Percentiles rank a stretch among this genome's conserved stretches.
Conservation (phyloP, 192 early-diverging fungal species). For the Coemansia sp. region DNA sequence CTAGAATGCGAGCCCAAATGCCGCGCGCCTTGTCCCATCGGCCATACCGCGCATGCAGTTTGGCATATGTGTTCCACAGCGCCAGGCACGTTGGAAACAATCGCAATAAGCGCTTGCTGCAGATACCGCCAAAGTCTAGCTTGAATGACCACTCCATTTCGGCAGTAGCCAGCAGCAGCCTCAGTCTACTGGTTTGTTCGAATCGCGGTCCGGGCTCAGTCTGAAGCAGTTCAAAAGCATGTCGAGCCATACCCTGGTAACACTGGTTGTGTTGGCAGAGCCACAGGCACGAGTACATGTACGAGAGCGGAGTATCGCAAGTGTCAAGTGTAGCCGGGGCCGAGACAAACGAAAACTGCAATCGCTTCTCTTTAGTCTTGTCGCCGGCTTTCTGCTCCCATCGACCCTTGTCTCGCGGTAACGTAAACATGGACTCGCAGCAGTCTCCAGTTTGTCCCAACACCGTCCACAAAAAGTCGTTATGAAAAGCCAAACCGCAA, state of each 20-base stretch:
- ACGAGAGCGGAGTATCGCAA: constrained; percentile 17
- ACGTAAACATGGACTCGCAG: neutral
- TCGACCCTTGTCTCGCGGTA: neutral
- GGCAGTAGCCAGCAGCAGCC: neutral
- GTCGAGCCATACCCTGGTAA: neutral
- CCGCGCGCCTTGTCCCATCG: constrained; percentile 23
- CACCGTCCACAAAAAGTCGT: constrained; percentile 13
- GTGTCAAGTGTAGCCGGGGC: constrained; percentile 24
- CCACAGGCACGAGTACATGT: constrained; percentile 22
- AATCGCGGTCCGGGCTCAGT: neutral
- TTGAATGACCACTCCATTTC: constrained; percentile 29
- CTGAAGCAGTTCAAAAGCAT: constrained; percentile 2
- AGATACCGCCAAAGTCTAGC: neutral
- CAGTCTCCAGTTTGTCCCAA: neutral
- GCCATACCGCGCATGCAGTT: constrained; percentile 23
- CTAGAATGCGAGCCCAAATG: constrained; percentile 18
- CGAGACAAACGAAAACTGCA: constrained; percentile 18
- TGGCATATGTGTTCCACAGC: constrained; percentile 33
- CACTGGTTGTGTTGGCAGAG: neutral
- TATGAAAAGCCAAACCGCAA: neutral
- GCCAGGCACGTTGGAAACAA: constrained; percentile 8
- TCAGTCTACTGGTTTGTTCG: neutral
- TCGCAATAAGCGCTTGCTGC: constrained; percentile 4
- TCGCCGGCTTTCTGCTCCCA: neutral
- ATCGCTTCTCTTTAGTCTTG: neutral